Conservation (phyloP, 306 rosid genomes). For the Begonia loranthoides region DNA sequence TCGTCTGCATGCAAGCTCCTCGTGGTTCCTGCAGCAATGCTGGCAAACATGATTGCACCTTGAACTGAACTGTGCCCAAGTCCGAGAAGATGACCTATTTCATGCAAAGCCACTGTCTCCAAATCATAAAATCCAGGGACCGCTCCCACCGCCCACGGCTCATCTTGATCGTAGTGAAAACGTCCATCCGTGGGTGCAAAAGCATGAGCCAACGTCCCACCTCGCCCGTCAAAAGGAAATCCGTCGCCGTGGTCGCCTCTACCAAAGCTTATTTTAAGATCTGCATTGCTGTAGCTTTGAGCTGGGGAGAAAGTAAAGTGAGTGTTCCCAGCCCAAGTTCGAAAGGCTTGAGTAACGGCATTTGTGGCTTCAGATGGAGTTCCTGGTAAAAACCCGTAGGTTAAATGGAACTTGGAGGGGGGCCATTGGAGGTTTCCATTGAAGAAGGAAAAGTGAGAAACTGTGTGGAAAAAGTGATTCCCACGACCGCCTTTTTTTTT, state of each 20-base stretch:
- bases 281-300: not conserved
- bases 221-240: slow-evolving; percentile 5
- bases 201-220: slow-evolving; percentile 7
- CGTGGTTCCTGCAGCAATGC: not conserved
- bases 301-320: slow-evolving; percentile 1
- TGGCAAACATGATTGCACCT: slow-evolving; percentile 6
- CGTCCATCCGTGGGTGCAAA: slow-evolving; percentile 7
- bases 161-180: slow-evolving; percentile 6
- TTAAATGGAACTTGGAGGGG: not conserved
- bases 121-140: not conserved
- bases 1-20: slow-evolving; percentile 7
- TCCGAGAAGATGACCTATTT: slow-evolving; percentile 11
- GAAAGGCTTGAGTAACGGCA: slow-evolving; percentile 1
- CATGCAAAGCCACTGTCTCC: slow-evolving; percentile 9
- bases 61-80: slow-evolving; percentile 1
- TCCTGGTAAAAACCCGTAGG: not conserved
- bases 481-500: not conserved
- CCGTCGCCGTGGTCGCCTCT: slow-evolving; percentile 5
- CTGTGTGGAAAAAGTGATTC: not conserved
- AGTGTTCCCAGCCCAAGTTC: slow-evolving; percentile 2
- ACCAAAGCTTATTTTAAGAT: not conserved
- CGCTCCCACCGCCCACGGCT: slow-evolving; percentile 5
- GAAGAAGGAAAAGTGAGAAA: slow-evolving; percentile 12
- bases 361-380: not conserved
- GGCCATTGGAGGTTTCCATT: slow-evolving; percentile 10